Percentiles rank a stretch among this genome's conserved stretches.
Evolutionary conservation across 1,284 basidiomycete genomes (phyloP).

Genomic region (Microbotryum lychnidis-dioicae): DNA sequence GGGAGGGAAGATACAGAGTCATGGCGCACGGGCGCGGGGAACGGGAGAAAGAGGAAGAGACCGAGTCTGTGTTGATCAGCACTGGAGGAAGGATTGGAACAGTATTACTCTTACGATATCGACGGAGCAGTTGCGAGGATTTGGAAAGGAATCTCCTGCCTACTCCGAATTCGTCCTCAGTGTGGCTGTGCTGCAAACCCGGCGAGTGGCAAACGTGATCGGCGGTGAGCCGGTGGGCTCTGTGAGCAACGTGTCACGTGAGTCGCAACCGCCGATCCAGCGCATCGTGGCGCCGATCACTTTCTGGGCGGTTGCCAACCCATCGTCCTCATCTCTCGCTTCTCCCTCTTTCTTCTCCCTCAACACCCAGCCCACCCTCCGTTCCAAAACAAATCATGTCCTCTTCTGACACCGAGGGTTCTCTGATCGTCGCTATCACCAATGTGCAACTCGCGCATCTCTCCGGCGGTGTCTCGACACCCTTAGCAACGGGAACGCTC

Average conservation of each 20-base stretch:
- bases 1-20: neutral
- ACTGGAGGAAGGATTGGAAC: neutral
- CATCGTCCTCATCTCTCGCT: neutral
- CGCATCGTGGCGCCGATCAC: no score
- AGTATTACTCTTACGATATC: neutral
- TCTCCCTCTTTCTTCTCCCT: neutral
- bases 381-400: neutral
- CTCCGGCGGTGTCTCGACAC: neutral
- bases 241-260: no score
- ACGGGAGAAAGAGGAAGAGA: slow-evolving; percentile 11
- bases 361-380: neutral
- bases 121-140: no score
- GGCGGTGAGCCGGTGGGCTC: no score
- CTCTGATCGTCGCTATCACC: neutral
- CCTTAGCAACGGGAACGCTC: neutral
- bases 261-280: no score
- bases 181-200: no score
- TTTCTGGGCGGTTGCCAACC: no score
- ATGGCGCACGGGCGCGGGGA: neutral
- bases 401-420: neutral
- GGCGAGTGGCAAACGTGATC: no score
- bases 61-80: slow-evolving; percentile 1
- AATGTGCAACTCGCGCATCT: slow-evolving; percentile 3
- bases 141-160: no score
- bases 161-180: neutral